Percentiles rank a stretch among this genome's conserved stretches.
Evolutionary conservation across 768 basidiomycete genomes (phyloP).

Genomic region (Phanerodontia chrysosporium): DNA sequence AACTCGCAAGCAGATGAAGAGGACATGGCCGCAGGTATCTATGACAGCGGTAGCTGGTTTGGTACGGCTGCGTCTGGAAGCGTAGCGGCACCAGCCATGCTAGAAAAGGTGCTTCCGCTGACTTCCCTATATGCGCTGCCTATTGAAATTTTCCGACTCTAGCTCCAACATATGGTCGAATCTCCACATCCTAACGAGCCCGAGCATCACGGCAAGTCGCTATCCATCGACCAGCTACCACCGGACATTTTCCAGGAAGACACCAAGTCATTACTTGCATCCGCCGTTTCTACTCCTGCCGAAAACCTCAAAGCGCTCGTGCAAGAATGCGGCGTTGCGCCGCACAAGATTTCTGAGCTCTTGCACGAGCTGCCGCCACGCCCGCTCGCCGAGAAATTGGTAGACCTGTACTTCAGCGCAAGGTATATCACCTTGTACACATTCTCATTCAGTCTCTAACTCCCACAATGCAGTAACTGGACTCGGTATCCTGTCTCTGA

Average conservation of each 20-base stretch:
- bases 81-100: constrained; percentile 71
- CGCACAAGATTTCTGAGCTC: constrained; percentile 86
- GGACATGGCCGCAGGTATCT: constrained; percentile 69
- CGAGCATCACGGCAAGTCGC: neutral
- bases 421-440: constrained; percentile 44
- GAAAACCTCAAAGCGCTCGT: constrained; percentile 84
- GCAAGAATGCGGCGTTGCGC: constrained; percentile 88
- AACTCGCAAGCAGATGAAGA: constrained; percentile 75
- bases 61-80: constrained; percentile 82
- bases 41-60: constrained; percentile 85
- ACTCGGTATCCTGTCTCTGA: constrained; percentile 91
- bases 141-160: constrained; percentile 11
- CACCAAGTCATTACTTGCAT: constrained; percentile 11
- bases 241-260: constrained; percentile 13
- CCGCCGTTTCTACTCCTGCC: constrained; percentile 48
- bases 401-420: constrained; percentile 76
- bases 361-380: constrained; percentile 84
- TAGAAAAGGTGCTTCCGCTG: constrained; percentile 61
- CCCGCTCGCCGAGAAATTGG: constrained; percentile 66
- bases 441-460: constrained; percentile 9
- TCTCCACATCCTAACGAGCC: constrained; percentile 14
- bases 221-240: constrained; percentile 14
- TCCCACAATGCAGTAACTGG: constrained; percentile 62
- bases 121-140: neutral
- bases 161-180: constrained; percentile 51